A percentile compares a stretch with the other conserved stretches of the same genome.
phyloP scores from a whole-genome alignment of 345 rosid genomes.

The Hevea brasiliensis region DNA sequence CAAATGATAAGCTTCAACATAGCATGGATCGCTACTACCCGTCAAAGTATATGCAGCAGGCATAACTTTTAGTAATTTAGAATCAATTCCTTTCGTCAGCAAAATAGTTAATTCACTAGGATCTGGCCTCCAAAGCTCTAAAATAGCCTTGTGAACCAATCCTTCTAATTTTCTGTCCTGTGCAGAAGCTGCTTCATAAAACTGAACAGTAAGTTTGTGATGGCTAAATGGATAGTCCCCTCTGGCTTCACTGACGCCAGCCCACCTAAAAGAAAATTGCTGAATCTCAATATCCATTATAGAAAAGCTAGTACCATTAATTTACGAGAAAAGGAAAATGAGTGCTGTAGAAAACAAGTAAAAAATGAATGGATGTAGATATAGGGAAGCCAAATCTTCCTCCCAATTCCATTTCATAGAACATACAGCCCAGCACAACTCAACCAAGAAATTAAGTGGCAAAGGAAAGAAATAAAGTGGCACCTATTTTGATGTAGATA shows the following conservation, averaged over 20 bases:
- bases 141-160: conserved; percentile 89
- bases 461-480: not conserved
- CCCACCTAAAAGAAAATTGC: conserved; percentile 72
- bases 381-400: not conserved
- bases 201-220: conserved; percentile 96
- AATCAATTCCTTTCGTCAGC: conserved; percentile 76
- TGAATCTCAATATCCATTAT: conserved; percentile 19
- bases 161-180: conserved; percentile 98
- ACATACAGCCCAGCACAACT: not conserved
- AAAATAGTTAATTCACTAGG: conserved; percentile 82
- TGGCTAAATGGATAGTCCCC: conserved; percentile 99
- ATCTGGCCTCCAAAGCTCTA: conserved; percentile 98
- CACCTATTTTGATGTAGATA: not conserved
- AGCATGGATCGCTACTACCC: conserved; percentile 99
- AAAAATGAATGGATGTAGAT: not conserved
- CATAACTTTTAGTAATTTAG: conserved; percentile 68
- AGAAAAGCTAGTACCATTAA: conserved; percentile 10
- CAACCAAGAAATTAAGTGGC: not conserved
- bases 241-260: conserved; percentile 92
- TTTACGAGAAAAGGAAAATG: not conserved
- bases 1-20: conserved; percentile 91
- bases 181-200: conserved; percentile 95
- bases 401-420: not conserved
- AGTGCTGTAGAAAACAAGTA: not conserved
- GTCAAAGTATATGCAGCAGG: conserved; percentile 77